A percentile compares a stretch with the other conserved stretches of the same genome.
These are phyloP conservation scores for Arthrobotrys entomopaga DNA, from an alignment of 2,329 filamentous ascomycete genomes.

Conservation along the genomic window DNA sequence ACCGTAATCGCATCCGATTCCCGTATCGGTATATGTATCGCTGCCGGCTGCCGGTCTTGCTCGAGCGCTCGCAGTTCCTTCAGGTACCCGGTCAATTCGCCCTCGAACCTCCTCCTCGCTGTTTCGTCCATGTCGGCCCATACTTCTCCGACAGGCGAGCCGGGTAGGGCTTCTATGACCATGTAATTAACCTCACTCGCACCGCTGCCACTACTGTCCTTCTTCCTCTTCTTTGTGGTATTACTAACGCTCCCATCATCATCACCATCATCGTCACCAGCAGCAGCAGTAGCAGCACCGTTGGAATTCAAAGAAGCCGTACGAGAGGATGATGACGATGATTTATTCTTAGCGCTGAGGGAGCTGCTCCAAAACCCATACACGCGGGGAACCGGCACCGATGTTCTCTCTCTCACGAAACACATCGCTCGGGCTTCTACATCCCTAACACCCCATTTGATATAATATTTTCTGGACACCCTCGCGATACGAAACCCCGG, in stretches of 20 bases:
- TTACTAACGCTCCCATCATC: background rate
- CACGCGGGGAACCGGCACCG: slow-evolving; percentile 40
- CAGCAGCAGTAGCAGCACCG: too few species aligned
- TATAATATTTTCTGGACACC: slow-evolving; percentile 28
- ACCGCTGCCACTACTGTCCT: slow-evolving; percentile 4
- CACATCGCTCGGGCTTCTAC: slow-evolving; percentile 45
- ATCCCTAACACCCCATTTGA: slow-evolving; percentile 54
- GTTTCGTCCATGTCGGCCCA: slow-evolving; percentile 43
- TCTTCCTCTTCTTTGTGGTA: background rate
- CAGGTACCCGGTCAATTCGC: slow-evolving; percentile 39
- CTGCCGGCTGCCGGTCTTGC: slow-evolving; percentile 15
- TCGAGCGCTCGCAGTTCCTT: slow-evolving; percentile 37
- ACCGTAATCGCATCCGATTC: slow-evolving; percentile 19
- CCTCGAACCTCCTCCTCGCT: slow-evolving; percentile 27
- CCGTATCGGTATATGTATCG: background rate
- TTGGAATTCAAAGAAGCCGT: too few species aligned
- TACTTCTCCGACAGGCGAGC: slow-evolving; percentile 38
- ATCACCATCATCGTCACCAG: slow-evolving; percentile 6
- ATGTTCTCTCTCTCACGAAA: slow-evolving; percentile 38
- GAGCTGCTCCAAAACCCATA: slow-evolving; percentile 51
- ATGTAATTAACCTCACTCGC: slow-evolving; percentile 41
- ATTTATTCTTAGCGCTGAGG: background rate
- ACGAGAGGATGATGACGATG: slow-evolving; percentile 4
- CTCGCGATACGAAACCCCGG: slow-evolving; percentile 45
- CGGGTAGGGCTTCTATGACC: slow-evolving; percentile 49